Evolutionary conservation across 2,329 filamentous ascomycete species (phyloP), one percentile per base, ranked within the genome.

Genomic region (Colletotrichum endophyticum): DNA sequence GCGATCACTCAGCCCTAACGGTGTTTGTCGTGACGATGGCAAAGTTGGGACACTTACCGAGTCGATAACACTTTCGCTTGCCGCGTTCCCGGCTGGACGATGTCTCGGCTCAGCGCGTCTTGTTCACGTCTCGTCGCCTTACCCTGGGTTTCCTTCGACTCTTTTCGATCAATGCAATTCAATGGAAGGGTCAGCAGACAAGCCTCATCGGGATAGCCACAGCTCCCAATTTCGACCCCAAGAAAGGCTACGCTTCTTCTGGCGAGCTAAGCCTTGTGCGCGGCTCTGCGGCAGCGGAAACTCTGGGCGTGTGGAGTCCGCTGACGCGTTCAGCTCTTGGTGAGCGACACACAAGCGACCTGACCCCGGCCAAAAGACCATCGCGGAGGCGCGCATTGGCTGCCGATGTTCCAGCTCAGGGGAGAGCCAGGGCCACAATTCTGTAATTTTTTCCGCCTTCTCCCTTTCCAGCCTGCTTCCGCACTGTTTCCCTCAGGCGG

Each of bases 231-330:
- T 49, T 49, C 30, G 32, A 62, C 16, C 30, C 30, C 30, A 22
- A 32, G 27, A 34, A 62, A 32, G 36, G 34, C 34, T 39, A 64
- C 34, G 62, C 62, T 44, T 64, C 32, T 64, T 44, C 62, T 16
- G 34, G 62, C 62, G 44, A 68, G 34, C 67, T 70, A 70, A 70
- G 57, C 72, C 74, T 63, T 73, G 73, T 62, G 34, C 70, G 74
- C 74, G 74, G 74, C 74, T 76, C 74, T 76, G 74, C 74, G 74
- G 74, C 74, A 76, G 32, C 67, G 57, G 34, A 63, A 70, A 39
- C 71, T 66, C 74, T 70, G 44, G 70, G 74, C 70, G 49, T 32
- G 74, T 64, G 74, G 74, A 56, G 64, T 53, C 59, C 57, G 70
- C 74, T 76, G 70, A 76, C 74, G 74, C 74, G 74, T 76, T 70